These are phyloP conservation scores for Plantago elongata DNA, from an alignment of 257 asterid species.

Conservation along the genomic window DNA sequence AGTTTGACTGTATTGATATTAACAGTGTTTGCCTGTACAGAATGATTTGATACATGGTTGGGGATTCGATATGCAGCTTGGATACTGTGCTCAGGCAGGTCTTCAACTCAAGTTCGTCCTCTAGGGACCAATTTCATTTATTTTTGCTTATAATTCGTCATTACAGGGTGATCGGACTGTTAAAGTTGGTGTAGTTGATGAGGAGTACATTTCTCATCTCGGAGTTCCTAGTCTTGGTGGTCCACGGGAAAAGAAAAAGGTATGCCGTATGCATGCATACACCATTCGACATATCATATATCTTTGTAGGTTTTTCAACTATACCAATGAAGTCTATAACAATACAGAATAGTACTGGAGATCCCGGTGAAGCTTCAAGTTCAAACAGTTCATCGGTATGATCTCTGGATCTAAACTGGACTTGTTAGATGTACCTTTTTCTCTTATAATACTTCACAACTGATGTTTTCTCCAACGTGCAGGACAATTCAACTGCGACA, in stretches of 20 bases:
- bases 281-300: not conserved
- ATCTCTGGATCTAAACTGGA: not conserved
- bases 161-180: conserved; percentile 66
- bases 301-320: no score
- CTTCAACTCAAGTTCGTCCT: not conserved
- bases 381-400: conserved; percentile 10
- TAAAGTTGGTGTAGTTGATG: conserved; percentile 84
- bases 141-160: conserved; percentile 10
- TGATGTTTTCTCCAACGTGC: conserved; percentile 14
- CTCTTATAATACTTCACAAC: not conserved
- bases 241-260: conserved; percentile 40
- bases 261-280: conserved; percentile 31
- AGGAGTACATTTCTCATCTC: conserved; percentile 54
- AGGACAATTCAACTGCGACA: conserved; percentile 31
- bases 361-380: conserved; percentile 20
- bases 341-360: conserved; percentile 33
- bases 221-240: conserved; percentile 80
- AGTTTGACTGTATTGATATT: not conserved
- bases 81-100: conserved; percentile 92
- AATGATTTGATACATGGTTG: conserved; percentile 97
- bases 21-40: conserved; percentile 26
- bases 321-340: not conserved
- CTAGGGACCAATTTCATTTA: not conserved
- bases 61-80: conserved; percentile 91
- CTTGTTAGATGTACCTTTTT: not conserved